Percentiles rank a stretch among this genome's conserved stretches.
Conservation (phyloP, 208 protist genomes). For the Acanthamoeba sp. region DNA sequence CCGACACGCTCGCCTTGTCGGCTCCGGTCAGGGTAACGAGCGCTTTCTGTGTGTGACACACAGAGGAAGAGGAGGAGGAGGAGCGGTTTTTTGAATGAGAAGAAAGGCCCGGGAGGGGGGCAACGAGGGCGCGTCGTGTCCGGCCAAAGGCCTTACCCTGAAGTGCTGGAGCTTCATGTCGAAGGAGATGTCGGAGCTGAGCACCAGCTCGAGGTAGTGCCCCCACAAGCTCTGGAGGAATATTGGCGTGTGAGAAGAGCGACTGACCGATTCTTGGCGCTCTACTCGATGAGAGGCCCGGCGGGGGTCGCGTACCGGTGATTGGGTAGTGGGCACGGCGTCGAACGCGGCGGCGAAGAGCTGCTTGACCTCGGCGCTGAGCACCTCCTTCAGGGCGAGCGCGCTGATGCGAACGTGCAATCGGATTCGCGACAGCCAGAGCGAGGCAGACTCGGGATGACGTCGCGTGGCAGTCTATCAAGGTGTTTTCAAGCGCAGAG, state of each 20-base stretch:
- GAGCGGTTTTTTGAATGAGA: too few species aligned
- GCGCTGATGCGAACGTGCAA: neutral
- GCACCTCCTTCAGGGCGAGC: neutral
- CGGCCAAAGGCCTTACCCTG: too few species aligned
- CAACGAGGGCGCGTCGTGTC: too few species aligned
- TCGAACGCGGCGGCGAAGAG: slow-evolving; percentile 48
- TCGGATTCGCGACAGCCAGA: neutral
- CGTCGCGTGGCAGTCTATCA: neutral
- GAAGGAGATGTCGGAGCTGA: neutral
- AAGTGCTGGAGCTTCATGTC: slow-evolving; percentile 19
- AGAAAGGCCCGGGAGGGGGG: neutral
- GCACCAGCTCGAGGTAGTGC: slow-evolving; percentile 25
- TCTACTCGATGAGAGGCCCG: neutral
- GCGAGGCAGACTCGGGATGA: neutral
- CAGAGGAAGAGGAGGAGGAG: neutral
- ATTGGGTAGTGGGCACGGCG: neutral
- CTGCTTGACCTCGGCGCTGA: neutral
- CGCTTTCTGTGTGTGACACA: slow-evolving; percentile 3
- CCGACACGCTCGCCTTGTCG: neutral
- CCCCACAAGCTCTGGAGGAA: neutral
- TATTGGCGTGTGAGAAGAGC: neutral
- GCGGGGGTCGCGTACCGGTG: neutral
- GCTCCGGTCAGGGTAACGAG: neutral
- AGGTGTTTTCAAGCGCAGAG: too few species aligned
- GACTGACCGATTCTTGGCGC: too few species aligned